A percentile compares a stretch with the other conserved stretches of the same genome.
Evolutionary conservation across 2,329 filamentous ascomycete genomes (phyloP).

Genomic region (Xylariaceae sp.): DNA sequence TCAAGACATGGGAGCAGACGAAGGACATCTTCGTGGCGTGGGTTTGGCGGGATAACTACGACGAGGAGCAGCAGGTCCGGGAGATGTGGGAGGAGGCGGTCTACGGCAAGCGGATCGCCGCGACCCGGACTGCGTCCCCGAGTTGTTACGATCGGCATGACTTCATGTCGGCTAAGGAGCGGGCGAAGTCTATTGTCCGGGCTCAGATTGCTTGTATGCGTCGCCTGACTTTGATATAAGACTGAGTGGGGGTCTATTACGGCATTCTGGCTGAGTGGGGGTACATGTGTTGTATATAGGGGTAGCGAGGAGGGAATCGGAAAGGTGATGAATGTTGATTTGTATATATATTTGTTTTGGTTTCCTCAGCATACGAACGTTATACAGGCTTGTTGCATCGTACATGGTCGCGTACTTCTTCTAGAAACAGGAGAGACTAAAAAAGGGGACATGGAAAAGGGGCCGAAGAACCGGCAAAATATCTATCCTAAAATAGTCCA

Average conservation of each 20-base stretch:
- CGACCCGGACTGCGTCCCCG: slow-evolving; percentile 17
- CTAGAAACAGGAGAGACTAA: not conserved
- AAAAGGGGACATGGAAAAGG: not conserved
- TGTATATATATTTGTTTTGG: slow-evolving; percentile 3
- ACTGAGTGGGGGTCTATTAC: not conserved
- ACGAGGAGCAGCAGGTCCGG: slow-evolving; percentile 21
- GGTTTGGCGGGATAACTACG: slow-evolving; percentile 22
- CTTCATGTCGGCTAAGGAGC: slow-evolving; percentile 23
- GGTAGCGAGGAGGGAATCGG: not conserved
- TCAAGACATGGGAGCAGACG: slow-evolving; percentile 23
- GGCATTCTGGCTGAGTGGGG: not conserved
- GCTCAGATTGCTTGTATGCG: slow-evolving; percentile 18
- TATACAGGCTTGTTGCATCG: not conserved
- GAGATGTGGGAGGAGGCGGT: slow-evolving; percentile 27
- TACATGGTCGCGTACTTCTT: not conserved
- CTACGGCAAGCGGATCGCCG: slow-evolving; percentile 17
- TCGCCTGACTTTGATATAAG: slow-evolving; percentile 18
- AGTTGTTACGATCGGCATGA: slow-evolving; percentile 21
- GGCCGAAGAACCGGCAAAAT: not conserved
- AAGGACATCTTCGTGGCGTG: slow-evolving; percentile 19
- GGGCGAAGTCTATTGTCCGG: slow-evolving; percentile 19
- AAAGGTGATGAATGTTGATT: slow-evolving; percentile 1
- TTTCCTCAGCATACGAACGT: not conserved
- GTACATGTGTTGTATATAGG: slow-evolving; percentile 1
- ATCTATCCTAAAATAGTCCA: too few relatives aligned